Percentiles rank a stretch among this genome's conserved stretches.
Evolutionary conservation across 768 basidiomycete genomes (phyloP).

Genomic region (Boletales sp.): DNA sequence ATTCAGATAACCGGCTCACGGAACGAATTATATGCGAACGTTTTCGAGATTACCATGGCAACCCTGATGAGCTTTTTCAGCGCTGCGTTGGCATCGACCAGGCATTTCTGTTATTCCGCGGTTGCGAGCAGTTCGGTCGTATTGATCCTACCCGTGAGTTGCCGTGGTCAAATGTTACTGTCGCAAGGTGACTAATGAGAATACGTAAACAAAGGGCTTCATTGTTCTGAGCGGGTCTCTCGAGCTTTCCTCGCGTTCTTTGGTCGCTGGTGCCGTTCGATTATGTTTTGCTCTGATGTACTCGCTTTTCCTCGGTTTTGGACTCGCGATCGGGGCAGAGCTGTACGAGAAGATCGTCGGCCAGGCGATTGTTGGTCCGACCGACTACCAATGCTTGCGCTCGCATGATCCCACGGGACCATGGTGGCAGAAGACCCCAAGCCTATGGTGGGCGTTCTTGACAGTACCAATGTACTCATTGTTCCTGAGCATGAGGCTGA

Average conservation of each 20-base stretch:
- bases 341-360: conserved; percentile 58
- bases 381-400: conserved; percentile 57
- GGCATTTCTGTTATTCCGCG: conserved; percentile 78
- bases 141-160: conserved; percentile 69
- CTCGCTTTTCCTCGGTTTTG: conserved; percentile 75
- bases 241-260: conserved; percentile 76
- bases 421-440: conserved; percentile 75
- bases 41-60: conserved; percentile 82
- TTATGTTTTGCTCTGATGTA: conserved; percentile 79
- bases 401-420: conserved; percentile 55
- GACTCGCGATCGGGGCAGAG: conserved; percentile 75
- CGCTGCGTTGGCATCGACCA: conserved; percentile 65
- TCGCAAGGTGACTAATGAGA: neutral
- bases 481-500: conserved; percentile 62
- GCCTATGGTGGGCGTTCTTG: conserved; percentile 70
- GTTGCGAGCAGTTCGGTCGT: conserved; percentile 75
- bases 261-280: conserved; percentile 81
- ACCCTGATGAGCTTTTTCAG: conserved; percentile 76
- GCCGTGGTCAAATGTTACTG: neutral
- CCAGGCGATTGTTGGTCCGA: conserved; percentile 41
- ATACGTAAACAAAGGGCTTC: conserved; percentile 42
- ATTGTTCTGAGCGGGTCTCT: conserved; percentile 70
- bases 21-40: conserved; percentile 76
- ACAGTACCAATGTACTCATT: conserved; percentile 69
- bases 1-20: conserved; percentile 69